Evolutionary conservation across 75 land plant species (phyloP).

Genomic region (Picea glauca): DNA sequence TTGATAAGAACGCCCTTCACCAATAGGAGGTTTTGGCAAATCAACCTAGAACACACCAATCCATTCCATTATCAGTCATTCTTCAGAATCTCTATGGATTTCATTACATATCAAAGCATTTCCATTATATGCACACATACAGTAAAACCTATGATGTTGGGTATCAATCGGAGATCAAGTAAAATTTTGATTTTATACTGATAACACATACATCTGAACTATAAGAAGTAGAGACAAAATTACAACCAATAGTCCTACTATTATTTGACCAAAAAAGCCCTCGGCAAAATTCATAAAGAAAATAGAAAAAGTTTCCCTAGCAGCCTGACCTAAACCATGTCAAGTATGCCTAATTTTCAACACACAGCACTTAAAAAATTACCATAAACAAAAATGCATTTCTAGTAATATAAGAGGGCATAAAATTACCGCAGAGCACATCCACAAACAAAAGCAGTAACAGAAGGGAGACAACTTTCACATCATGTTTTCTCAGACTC

Average conservation of each 20-base stretch:
- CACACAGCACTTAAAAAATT: neutral
- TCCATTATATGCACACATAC: neutral
- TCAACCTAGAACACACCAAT: slow-evolving; percentile 26
- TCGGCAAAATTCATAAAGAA: neutral
- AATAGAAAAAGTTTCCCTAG: neutral
- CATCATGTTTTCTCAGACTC: no score
- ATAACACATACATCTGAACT: neutral
- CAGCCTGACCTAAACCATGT: neutral
- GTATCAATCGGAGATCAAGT: neutral
- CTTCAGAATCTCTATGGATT: neutral
- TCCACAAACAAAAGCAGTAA: no score
- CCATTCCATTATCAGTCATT: neutral
- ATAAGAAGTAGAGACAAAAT: neutral
- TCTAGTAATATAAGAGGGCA: neutral
- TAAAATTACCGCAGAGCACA: neutral
- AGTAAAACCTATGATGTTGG: no score
- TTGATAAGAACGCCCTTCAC: slow-evolving; percentile 52
- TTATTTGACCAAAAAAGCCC: neutral
- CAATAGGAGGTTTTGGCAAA: slow-evolving; percentile 40
- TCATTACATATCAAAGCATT: neutral
- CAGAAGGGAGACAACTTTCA: no score
- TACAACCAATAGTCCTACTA: neutral
- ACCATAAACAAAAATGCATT: neutral
- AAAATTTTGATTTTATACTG: neutral
- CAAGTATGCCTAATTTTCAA: neutral